Conservation (phyloP, 768 basidiomycete genomes). For the Tylopilus sp. region DNA sequence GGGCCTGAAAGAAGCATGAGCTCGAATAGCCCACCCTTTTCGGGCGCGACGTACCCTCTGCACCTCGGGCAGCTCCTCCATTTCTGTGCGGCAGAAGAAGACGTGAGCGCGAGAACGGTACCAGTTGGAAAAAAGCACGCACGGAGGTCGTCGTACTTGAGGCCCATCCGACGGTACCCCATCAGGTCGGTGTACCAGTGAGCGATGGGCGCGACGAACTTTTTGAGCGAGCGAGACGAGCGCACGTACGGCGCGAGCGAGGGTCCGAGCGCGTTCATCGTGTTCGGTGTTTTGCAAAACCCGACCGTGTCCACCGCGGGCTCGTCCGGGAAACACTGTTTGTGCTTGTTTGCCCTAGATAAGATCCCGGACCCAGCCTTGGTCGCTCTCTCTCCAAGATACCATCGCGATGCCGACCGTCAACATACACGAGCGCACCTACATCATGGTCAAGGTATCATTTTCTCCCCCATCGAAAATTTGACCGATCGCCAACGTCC, state of each 20-base stretch:
- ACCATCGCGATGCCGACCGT: constrained; percentile 23
- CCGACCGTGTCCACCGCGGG: no score
- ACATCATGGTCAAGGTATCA: constrained; percentile 98
- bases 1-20: constrained; percentile 52
- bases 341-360: constrained; percentile 40
- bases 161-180: constrained; percentile 84
- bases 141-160: constrained; percentile 95
- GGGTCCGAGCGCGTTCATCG: constrained; percentile 52
- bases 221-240: constrained; percentile 63
- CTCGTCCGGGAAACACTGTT: constrained; percentile 32
- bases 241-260: constrained; percentile 78
- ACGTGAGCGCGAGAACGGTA: neutral
- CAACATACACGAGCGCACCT: constrained; percentile 75
- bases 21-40: neutral
- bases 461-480: neutral
- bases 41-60: constrained; percentile 57
- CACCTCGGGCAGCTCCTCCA: constrained; percentile 75
- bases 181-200: constrained; percentile 76
- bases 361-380: constrained; percentile 24
- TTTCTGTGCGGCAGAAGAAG: constrained; percentile 42
- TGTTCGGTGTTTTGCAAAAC: no score
- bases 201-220: constrained; percentile 72
- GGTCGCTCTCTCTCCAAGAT: constrained; percentile 7
- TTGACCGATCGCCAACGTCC: neutral
- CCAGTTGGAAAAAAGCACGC: constrained; percentile 30